phyloP scores from a whole-genome alignment of 306 rosid genomes.

The Cyclanthera cordifolia region DNA sequence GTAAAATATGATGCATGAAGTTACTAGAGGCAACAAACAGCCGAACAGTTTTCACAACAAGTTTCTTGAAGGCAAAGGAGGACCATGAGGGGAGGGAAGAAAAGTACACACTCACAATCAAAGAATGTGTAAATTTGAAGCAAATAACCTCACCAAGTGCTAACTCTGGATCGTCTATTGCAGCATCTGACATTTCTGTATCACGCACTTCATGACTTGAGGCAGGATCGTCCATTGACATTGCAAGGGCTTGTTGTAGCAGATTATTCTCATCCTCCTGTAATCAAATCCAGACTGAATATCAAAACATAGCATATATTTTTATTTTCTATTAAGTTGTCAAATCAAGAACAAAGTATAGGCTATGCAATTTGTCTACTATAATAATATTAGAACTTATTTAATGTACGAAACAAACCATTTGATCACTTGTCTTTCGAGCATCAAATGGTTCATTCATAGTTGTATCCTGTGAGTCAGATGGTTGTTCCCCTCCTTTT shows the following conservation, averaged over 20 bases:
- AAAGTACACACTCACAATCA: background rate
- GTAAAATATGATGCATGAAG: too few relatives aligned
- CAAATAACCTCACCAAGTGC: conserved; percentile 56
- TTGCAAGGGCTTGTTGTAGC: conserved; percentile 95
- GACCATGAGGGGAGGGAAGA: background rate
- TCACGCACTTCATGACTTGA: conserved; percentile 46
- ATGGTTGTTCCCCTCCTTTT: conserved; percentile 56
- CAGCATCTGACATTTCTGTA: conserved; percentile 74
- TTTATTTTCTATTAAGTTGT: background rate
- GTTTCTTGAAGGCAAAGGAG: background rate
- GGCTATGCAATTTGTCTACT: background rate
- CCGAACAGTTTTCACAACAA: background rate
- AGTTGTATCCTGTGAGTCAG: conserved; percentile 70
- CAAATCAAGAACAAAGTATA: background rate
- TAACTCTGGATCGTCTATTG: conserved; percentile 69
- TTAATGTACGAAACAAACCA: conserved; percentile 19
- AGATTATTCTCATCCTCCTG: conserved; percentile 78
- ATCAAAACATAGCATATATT: background rate
- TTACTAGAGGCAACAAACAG: background rate
- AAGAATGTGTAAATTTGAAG: background rate
- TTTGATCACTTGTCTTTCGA: conserved; percentile 51
- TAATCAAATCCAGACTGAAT: background rate
- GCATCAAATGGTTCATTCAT: conserved; percentile 72
- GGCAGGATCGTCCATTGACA: conserved; percentile 93
- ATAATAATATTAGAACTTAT: background rate